Evolutionary conservation across 495 filamentous ascomycete genomes (phyloP).

Genomic region (Hypoxylon lenormandii): DNA sequence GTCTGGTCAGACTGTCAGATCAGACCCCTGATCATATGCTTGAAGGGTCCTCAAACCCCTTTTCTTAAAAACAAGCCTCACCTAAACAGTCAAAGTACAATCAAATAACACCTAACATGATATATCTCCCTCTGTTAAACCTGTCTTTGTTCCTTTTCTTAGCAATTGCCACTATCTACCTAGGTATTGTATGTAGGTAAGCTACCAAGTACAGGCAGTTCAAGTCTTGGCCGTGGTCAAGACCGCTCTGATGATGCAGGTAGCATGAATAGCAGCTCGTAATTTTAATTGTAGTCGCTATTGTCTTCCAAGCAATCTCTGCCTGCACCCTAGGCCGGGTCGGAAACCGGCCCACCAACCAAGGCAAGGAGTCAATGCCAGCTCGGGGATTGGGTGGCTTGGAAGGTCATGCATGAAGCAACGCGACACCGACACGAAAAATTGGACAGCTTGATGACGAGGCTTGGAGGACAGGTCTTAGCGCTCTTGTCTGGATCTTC

Average conservation of each 20-base stretch:
- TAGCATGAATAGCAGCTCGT: conserved; percentile 30
- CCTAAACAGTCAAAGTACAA: no score
- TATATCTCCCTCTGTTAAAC: neutral
- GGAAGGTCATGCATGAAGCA: conserved; percentile 40
- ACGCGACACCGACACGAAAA: conserved; percentile 46
- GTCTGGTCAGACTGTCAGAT: conserved; percentile 21
- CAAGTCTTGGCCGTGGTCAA: neutral
- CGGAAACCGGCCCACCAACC: conserved; percentile 32
- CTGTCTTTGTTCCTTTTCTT: neutral
- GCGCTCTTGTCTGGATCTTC: conserved; percentile 25
- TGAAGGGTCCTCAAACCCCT: conserved; percentile 6
- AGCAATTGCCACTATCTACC: neutral
- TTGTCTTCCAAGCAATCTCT: conserved; percentile 21
- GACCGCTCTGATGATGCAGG: neutral
- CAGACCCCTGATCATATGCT: conserved; percentile 27
- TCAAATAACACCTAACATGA: no score
- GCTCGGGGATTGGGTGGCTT: conserved; percentile 28
- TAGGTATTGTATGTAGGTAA: no score
- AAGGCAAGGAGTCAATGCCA: conserved; percentile 32
- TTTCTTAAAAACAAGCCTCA: neutral
- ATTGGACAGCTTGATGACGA: conserved; percentile 41
- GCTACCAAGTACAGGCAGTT: neutral
- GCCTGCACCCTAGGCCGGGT: conserved; percentile 30
- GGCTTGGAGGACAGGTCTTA: conserved; percentile 36
- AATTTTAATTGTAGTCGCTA: conserved; percentile 34